These are phyloP conservation scores for Melanomma pulvis-pyrius DNA, from an alignment of 495 filamentous ascomycete species.

Conservation along the genomic window DNA sequence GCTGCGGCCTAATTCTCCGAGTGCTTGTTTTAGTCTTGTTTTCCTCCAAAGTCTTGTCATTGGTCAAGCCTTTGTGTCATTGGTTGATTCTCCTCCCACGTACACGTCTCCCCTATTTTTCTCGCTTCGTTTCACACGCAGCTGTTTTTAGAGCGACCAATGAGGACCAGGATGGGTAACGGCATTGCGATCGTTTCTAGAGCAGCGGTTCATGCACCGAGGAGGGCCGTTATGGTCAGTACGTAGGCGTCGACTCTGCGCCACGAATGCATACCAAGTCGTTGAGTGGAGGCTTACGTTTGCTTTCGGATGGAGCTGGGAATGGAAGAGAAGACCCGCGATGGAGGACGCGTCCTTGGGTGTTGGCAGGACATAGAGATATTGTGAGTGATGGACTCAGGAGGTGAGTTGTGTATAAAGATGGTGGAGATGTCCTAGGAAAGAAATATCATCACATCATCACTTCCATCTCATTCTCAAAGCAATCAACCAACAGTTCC, in stretches of 20 bases:
- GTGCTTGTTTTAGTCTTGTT: background rate
- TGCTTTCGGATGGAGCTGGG: background rate
- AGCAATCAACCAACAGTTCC: slow-evolving; percentile 1
- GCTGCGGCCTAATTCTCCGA: background rate
- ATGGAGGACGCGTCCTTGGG: slow-evolving; percentile 1
- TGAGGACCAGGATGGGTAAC: background rate
- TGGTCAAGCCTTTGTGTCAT: background rate
- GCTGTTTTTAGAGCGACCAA: background rate
- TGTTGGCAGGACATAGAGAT: background rate
- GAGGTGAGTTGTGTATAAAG: slow-evolving; percentile 1
- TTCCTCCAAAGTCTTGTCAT: background rate
- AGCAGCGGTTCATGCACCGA: background rate
- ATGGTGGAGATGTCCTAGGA: background rate
- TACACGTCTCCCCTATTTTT: background rate
- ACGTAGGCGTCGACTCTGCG: background rate
- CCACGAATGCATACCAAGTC: background rate
- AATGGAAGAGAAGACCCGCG: background rate
- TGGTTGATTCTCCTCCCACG: too few relatives aligned
- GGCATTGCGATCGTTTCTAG: slow-evolving; percentile 1
- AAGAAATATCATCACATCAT: background rate
- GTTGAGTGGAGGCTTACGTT: background rate
- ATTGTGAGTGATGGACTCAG: background rate
- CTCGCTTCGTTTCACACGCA: background rate
- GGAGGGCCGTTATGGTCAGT: background rate
- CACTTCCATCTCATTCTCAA: slow-evolving; percentile 6